Percentiles rank a stretch among this genome's conserved stretches.
Evolutionary conservation across 73 alveolate species (phyloP).

Genomic region (Paramecium biaurelia): DNA sequence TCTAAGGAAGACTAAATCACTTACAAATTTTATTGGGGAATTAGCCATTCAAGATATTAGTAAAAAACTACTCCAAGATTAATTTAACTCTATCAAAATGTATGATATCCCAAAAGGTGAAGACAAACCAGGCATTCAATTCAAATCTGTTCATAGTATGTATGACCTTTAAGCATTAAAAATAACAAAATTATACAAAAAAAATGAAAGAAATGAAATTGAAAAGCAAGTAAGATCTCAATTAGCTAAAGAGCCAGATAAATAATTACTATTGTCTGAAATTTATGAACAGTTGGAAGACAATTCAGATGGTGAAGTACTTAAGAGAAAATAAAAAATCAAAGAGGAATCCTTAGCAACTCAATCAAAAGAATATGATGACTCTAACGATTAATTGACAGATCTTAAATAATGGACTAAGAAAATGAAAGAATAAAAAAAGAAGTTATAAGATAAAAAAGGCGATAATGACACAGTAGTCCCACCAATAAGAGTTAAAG

Average conservation of each 20-base stretch:
- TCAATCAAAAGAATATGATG: background rate
- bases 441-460: background rate
- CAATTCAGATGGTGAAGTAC: background rate
- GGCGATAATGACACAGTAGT: background rate
- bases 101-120: conserved; percentile 2
- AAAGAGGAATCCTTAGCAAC: background rate
- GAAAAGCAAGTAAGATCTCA: background rate
- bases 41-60: conserved; percentile 7
- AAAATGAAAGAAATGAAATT: background rate
- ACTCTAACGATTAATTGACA: background rate
- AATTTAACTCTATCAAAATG: background rate
- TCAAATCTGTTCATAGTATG: conserved; percentile 32
- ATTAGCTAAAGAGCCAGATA: conserved; percentile 10
- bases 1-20: background rate
- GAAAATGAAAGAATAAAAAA: background rate
- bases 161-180: background rate
- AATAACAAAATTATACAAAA: background rate
- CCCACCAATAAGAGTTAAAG: background rate
- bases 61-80: background rate
- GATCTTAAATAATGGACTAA: background rate
- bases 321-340: background rate
- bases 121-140: background rate
- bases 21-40: background rate
- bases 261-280: background rate
- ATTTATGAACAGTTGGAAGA: conserved; percentile 19